Evolutionary conservation across 495 filamentous ascomycete genomes (phyloP).

Genomic region (Penicillium ochrochloron): DNA sequence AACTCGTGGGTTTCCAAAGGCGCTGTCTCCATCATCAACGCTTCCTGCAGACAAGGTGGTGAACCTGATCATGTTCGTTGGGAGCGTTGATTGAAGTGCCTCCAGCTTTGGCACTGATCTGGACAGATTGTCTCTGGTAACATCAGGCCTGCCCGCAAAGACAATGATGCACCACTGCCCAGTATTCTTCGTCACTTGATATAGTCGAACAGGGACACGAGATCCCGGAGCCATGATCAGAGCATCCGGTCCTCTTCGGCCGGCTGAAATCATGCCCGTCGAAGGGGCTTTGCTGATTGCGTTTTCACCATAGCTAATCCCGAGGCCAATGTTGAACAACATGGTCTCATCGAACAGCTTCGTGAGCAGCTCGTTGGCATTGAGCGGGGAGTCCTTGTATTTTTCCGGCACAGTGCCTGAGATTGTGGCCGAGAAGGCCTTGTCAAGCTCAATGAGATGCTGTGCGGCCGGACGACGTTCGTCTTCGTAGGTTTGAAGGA

Average conservation of each 20-base stretch:
- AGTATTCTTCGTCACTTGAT: background rate
- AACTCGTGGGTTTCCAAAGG: background rate
- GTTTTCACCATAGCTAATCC: background rate
- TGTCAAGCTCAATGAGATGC: constrained; percentile 53
- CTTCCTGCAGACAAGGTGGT: background rate
- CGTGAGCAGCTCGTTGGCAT: background rate
- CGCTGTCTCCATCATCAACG: background rate
- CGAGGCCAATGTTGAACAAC: constrained; percentile 5
- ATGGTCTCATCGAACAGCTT: constrained; percentile 1
- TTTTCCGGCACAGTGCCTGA: background rate
- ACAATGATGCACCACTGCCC: background rate
- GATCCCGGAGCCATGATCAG: background rate
- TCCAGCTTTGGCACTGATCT: background rate
- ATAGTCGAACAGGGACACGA: background rate
- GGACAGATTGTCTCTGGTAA: background rate
- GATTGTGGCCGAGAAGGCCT: constrained; percentile 26
- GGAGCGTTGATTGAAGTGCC: background rate
- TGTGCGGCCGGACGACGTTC: constrained; percentile 48
- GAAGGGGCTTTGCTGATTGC: background rate
- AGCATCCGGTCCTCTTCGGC: constrained; percentile 1
- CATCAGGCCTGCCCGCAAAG: background rate
- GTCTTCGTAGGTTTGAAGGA: constrained; percentile 46
- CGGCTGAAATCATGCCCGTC: background rate
- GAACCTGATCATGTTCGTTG: background rate
- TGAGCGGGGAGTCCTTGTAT: background rate